A percentile compares a stretch with the other conserved stretches of the same genome.
phyloP scores from a whole-genome alignment of 169 alveolate species.

The Amoebophrya sp. region DNA sequence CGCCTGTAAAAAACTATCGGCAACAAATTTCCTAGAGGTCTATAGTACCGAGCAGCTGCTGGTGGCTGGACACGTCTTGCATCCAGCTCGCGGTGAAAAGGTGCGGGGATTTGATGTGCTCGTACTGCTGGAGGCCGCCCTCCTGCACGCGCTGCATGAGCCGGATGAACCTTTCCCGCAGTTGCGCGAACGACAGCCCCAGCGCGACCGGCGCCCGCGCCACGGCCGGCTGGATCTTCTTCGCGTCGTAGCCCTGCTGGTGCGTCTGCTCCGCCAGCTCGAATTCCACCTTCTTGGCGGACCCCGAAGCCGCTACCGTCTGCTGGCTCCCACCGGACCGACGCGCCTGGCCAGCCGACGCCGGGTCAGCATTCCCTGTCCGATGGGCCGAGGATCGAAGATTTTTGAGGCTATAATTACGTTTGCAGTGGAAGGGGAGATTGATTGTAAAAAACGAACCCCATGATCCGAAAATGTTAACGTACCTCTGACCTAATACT shows the following conservation, averaged over 20 bases:
- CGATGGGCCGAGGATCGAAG: no score
- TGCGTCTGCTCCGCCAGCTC: not conserved
- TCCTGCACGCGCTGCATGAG: not conserved
- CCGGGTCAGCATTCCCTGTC: no score
- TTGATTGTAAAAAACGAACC: no score
- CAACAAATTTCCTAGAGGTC: no score
- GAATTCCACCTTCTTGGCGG: not conserved
- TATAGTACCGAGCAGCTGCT: not conserved
- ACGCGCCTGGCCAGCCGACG: no score
- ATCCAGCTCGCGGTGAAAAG: not conserved
- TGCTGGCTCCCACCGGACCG: no score
- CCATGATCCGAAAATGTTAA: no score
- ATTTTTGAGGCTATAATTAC: no score
- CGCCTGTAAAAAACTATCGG: no score
- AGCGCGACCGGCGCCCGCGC: not conserved
- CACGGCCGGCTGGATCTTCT: not conserved
- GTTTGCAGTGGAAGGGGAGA: no score
- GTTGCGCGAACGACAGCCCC: not conserved
- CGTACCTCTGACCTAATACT: no score
- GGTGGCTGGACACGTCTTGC: not conserved
- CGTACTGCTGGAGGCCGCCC: not conserved
- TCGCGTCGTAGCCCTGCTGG: not conserved
- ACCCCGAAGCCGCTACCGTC: no score
- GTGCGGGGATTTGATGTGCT: not conserved
- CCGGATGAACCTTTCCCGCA: not conserved